Evolutionary conservation across 768 basidiomycete species (phyloP).

Genomic region (Boletellus ananiceps): DNA sequence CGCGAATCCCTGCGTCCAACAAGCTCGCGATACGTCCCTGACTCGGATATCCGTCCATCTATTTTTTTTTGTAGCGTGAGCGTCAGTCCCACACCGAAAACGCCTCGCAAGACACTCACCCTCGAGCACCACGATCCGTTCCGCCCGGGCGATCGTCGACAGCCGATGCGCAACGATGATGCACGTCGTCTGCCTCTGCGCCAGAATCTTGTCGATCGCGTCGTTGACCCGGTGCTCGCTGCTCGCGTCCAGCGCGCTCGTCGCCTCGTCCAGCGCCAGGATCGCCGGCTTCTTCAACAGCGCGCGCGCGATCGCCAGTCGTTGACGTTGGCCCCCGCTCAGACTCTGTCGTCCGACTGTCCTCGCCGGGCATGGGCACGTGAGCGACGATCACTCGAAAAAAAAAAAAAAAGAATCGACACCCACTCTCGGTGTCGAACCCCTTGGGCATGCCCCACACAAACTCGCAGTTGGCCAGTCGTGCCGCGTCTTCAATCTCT

Average conservation of each 20-base stretch:
- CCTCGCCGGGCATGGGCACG: conserved; percentile 12
- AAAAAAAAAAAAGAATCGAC: conserved; percentile 19
- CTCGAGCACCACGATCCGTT: conserved; percentile 87
- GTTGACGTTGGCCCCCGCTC: conserved; percentile 72
- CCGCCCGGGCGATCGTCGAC: conserved; percentile 86
- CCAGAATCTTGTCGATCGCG: conserved; percentile 84
- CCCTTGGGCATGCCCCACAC: conserved; percentile 92
- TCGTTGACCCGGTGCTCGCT: conserved; percentile 83
- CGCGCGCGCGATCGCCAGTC: conserved; percentile 81
- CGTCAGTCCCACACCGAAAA: background rate
- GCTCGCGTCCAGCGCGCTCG: conserved; percentile 82
- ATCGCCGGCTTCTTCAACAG: conserved; percentile 86
- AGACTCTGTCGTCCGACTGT: conserved; percentile 28
- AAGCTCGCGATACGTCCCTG: conserved; percentile 75
- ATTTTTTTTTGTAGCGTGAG: conserved; percentile 17
- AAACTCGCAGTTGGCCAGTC: conserved; percentile 93
- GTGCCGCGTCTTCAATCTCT: conserved; percentile 83
- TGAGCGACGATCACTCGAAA: background rate
- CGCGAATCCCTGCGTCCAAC: conserved; percentile 69
- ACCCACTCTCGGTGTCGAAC: conserved; percentile 83
- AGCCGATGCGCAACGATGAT: conserved; percentile 86
- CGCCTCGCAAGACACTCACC: conserved; percentile 36
- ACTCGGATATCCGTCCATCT: conserved; percentile 75
- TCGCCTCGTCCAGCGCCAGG: conserved; percentile 85
- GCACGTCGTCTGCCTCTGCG: conserved; percentile 76